Conservation (phyloP, 208 protist genomes). For the Kentomonas sorsogonicus region DNA sequence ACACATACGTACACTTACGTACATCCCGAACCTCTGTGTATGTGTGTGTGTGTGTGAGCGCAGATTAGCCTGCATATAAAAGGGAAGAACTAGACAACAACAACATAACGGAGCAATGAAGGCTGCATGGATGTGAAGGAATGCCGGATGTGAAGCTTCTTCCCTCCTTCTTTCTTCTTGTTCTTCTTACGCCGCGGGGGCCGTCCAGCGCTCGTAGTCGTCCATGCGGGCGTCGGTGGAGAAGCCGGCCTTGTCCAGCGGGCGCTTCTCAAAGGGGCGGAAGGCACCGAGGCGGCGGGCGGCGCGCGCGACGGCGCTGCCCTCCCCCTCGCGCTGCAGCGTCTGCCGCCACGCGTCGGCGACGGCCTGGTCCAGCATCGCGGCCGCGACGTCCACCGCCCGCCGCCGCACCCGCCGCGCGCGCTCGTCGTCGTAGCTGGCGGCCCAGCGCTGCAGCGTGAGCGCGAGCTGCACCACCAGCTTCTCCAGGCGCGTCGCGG, state of each 20-base stretch:
- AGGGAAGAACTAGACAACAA: no score
- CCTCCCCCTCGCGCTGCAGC: not conserved
- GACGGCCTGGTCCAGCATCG: not conserved
- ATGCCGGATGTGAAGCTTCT: no score
- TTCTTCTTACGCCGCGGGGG: conserved; percentile 25
- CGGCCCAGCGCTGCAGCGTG: no score
- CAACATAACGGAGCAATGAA: no score
- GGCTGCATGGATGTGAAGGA: no score
- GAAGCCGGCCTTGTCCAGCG: conserved; percentile 64
- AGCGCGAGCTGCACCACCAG: conserved; percentile 66
- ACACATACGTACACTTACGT: no score
- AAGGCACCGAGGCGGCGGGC: conserved; percentile 45
- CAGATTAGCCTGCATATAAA: no score
- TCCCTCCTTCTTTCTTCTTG: no score
- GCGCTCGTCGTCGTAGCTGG: no score
- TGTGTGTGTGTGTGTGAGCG: no score
- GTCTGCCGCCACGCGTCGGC: not conserved
- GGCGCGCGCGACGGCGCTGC: conserved; percentile 18
- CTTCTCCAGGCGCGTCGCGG: conserved; percentile 71
- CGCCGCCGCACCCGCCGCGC: conserved; percentile 27
- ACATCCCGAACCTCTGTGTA: no score
- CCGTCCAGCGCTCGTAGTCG: conserved; percentile 84
- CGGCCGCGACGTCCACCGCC: not conserved
- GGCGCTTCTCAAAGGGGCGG: conserved; percentile 56
- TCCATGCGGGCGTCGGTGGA: conserved; percentile 66